A percentile compares a stretch with the other conserved stretches of the same genome.
Evolutionary conservation across 23 red algal species (phyloP).

Genomic region (Gracilaria vermiculophylla): DNA sequence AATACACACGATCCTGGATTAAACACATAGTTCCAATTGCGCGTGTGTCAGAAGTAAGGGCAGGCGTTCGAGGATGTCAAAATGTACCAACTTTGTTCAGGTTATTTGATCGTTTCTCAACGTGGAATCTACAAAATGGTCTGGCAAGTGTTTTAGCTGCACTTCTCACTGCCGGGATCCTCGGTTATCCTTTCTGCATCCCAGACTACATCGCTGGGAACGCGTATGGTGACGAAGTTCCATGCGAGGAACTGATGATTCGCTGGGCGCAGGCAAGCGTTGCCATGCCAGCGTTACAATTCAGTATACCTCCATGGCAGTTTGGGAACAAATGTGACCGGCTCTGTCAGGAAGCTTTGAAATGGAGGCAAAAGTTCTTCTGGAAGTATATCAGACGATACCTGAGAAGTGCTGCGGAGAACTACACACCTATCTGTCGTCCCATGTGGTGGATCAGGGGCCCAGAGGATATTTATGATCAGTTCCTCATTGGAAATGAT

Average conservation of each 20-base stretch:
- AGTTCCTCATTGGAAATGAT: conserved; percentile 80
- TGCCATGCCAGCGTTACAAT: conserved; percentile 93
- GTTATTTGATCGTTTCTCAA: conserved; percentile 89
- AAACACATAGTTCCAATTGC: conserved; percentile 60
- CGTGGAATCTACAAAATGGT: conserved; percentile 83
- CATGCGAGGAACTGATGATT: conserved; percentile 74
- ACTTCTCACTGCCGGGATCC: conserved; percentile 68
- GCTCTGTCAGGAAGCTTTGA: conserved; percentile 45
- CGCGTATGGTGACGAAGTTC: conserved; percentile 80
- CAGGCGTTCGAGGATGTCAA: conserved; percentile 70
- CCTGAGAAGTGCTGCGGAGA: conserved; percentile 25
- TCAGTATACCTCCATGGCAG: conserved; percentile 80
- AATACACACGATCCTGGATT: conserved; percentile 84
- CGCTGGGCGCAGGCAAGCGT: conserved; percentile 83
- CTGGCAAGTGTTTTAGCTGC: conserved; percentile 79
- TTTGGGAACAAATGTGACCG: conserved; percentile 62
- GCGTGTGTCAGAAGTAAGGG: conserved; percentile 74
- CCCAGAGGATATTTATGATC: conserved; percentile 65
- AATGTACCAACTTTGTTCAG: conserved; percentile 70
- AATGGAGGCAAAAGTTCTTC: conserved; percentile 64
- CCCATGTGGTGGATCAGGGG: conserved; percentile 88
- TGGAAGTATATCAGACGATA: conserved; percentile 35
- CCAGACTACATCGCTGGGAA: conserved; percentile 95
- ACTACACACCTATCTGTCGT: conserved; percentile 64
- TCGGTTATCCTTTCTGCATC: conserved; percentile 86